Evolutionary conservation across 2,329 filamentous ascomycete species (phyloP).

Genomic region (Thielaviopsis populi): DNA sequence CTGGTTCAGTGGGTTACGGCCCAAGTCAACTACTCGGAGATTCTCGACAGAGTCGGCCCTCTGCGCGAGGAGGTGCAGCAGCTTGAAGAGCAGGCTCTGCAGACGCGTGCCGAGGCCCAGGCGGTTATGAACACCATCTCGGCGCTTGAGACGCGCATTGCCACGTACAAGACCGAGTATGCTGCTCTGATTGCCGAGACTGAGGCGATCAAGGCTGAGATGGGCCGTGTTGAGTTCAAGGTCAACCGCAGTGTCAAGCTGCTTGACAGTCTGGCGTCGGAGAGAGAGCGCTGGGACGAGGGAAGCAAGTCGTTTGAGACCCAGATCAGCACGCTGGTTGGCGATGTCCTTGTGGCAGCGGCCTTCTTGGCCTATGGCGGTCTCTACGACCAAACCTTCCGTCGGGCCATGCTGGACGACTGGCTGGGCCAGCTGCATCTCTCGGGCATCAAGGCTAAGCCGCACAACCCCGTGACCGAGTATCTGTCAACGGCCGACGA

Average conservation of each 20-base stretch:
- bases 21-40: slow-evolving; percentile 96
- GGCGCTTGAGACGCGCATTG: slow-evolving; percentile 77
- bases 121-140: slow-evolving; percentile 79
- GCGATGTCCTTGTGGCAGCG: slow-evolving; percentile 89
- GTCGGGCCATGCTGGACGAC: slow-evolving; percentile 94
- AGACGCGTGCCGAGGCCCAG: slow-evolving; percentile 86
- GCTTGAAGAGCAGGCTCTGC: slow-evolving; percentile 73
- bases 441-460: slow-evolving; percentile 88
- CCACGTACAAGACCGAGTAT: slow-evolving; percentile 90
- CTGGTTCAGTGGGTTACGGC: slow-evolving; percentile 94
- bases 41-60: slow-evolving; percentile 84
- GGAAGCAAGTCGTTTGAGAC: slow-evolving; percentile 97
- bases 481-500: slow-evolving; percentile 95
- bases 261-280: slow-evolving; percentile 86
- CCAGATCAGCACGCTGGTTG: slow-evolving; percentile 90
- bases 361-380: slow-evolving; percentile 95
- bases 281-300: slow-evolving; percentile 86
- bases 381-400: slow-evolving; percentile 94
- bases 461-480: slow-evolving; percentile 85
- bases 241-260: slow-evolving; percentile 90
- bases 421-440: slow-evolving; percentile 87
- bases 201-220: slow-evolving; percentile 91
- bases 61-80: slow-evolving; percentile 76
- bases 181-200: slow-evolving; percentile 92
- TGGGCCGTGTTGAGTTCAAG: slow-evolving; percentile 94